Percentiles rank a stretch among this genome's conserved stretches.
These are phyloP conservation scores for Stropharia rugosoannulata DNA, from an alignment of 768 basidiomycete species.

Conservation along the genomic window DNA sequence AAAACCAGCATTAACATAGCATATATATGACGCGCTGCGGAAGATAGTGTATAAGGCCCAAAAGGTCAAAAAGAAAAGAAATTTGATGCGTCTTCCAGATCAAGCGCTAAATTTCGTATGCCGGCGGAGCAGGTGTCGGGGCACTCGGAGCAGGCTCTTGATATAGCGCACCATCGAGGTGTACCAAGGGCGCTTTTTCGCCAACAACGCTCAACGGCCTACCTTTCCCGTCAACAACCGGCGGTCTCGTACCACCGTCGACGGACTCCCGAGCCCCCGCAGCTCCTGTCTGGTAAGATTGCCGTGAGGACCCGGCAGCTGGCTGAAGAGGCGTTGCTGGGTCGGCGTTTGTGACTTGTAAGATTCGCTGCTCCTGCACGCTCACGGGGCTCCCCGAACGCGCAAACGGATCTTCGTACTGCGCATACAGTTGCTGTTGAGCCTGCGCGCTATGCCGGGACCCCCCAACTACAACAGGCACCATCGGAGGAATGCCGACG, in stretches of 20 bases:
- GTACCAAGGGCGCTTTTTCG: conserved; percentile 34
- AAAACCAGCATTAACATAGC: not conserved
- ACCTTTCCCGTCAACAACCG: conserved; percentile 29
- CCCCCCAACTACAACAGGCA: not conserved
- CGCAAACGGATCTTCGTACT: conserved; percentile 20
- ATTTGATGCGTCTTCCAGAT: not conserved
- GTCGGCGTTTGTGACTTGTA: conserved; percentile 42
- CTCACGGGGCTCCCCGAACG: conserved; percentile 43
- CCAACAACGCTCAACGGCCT: conserved; percentile 22
- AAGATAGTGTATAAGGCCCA: not conserved
- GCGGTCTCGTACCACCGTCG: conserved; percentile 7
- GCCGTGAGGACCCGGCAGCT: not conserved
- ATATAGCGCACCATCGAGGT: conserved; percentile 38
- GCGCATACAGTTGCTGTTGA: conserved; percentile 16
- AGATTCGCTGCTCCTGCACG: conserved; percentile 34
- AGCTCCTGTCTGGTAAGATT: not conserved
- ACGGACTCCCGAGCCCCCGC: conserved; percentile 5
- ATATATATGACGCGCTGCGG: not conserved
- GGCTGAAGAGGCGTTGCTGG: conserved; percentile 22
- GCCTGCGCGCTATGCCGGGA: not conserved
- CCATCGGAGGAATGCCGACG: not conserved
- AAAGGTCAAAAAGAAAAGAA: not conserved
- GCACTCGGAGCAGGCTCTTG: conserved; percentile 16
- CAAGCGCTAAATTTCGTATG: conserved; percentile 12
- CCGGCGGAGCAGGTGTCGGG: conserved; percentile 24